Conservation (phyloP, 148 eudicot genomes). For the Beta vulgaris region DNA sequence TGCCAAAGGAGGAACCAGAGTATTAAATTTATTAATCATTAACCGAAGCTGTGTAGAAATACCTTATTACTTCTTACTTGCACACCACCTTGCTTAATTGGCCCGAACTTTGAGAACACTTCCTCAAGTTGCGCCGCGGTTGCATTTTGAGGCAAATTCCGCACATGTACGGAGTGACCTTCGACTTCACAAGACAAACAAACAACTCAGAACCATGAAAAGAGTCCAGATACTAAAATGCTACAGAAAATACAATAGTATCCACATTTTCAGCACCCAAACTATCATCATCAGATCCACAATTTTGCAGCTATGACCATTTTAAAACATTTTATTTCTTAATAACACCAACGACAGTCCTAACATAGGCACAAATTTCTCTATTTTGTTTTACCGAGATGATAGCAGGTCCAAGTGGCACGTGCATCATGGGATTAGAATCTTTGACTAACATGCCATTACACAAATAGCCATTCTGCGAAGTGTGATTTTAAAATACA, state of each 20-base stretch:
- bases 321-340: not conserved
- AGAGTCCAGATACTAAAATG: not conserved
- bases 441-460: too few relatives aligned
- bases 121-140: conserved; percentile 54
- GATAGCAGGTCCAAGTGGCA: not conserved
- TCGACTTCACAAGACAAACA: conserved; percentile 31
- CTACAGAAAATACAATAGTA: not conserved
- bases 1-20: not conserved
- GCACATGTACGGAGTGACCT: conserved; percentile 64
- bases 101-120: conserved; percentile 59
- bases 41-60: not conserved
- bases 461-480: too few relatives aligned
- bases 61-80: conserved; percentile 86
- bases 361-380: not conserved
- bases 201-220: conserved; percentile 13
- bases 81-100: conserved; percentile 62
- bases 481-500: not conserved
- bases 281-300: not conserved
- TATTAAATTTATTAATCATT: not conserved
- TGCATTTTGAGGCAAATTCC: conserved; percentile 61
- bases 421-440: not conserved
- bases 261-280: not conserved
- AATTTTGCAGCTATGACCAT: not conserved
- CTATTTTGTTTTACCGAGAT: not conserved
- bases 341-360: not conserved